These are phyloP conservation scores for Globisporangium rhizosaccharum DNA, from an alignment of 352 stramenopile species.

Conservation along the genomic window DNA sequence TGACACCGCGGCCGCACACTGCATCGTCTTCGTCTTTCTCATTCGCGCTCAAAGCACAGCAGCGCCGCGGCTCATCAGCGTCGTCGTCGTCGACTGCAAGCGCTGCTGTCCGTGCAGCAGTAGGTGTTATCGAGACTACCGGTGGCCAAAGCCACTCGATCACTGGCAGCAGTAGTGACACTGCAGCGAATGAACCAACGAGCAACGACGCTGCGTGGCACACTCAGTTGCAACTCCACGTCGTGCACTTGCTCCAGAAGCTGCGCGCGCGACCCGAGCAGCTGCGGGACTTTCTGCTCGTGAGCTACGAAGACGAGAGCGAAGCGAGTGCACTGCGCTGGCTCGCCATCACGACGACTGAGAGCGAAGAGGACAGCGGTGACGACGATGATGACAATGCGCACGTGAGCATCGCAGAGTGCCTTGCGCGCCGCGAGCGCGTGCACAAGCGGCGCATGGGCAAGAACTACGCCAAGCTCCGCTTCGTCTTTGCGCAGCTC, in stretches of 20 bases:
- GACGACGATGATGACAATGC: not conserved
- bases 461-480: constrained; percentile 13
- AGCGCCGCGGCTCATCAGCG: not conserved
- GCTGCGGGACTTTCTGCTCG: constrained; percentile 28
- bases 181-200: not conserved
- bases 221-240: constrained; percentile 35
- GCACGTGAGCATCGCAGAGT: not conserved
- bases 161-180: not conserved
- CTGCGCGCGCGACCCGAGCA: constrained; percentile 29
- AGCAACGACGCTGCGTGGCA: constrained; percentile 21
- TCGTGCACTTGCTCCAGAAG: constrained; percentile 37
- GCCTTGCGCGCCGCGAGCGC: not conserved
- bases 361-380: constrained; percentile 6
- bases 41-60: not conserved
- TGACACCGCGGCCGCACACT: constrained; percentile 5
- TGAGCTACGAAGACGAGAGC: constrained; percentile 19
- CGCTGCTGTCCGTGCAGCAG: not conserved
- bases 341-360: constrained; percentile 12
- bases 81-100: not conserved
- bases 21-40: not conserved
- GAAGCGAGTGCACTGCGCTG: constrained; percentile 6
- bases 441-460: constrained; percentile 7
- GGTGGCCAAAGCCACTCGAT: not conserved
- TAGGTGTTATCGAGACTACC: not conserved
- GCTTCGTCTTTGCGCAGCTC: constrained; percentile 33